These are phyloP conservation scores for Cladosporium sp. DNA, from an alignment of 2,329 filamentous ascomycete genomes.

Conservation along the genomic window DNA sequence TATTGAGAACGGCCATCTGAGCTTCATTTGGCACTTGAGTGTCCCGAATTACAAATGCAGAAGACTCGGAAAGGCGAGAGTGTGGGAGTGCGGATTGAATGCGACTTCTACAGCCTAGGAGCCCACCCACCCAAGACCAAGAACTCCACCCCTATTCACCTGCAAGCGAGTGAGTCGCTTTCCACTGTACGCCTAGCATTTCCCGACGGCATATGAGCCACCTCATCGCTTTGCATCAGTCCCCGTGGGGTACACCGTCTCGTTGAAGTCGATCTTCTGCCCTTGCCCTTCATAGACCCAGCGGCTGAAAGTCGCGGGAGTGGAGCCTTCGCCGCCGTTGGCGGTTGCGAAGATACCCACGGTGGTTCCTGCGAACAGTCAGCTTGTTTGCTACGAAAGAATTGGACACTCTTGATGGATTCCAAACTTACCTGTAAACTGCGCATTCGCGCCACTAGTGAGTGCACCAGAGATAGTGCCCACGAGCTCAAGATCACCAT, in stretches of 20 bases:
- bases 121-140: background rate
- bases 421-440: conserved; percentile 16
- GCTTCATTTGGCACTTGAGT: background rate
- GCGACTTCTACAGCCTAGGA: background rate
- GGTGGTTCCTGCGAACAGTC: conserved; percentile 8
- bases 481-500: background rate
- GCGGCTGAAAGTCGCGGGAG: conserved; percentile 14
- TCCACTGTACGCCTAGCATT: background rate
- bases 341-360: conserved; percentile 16
- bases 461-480: conserved; percentile 11
- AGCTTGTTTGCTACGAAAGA: background rate
- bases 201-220: background rate
- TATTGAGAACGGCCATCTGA: background rate
- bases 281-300: conserved; percentile 21
- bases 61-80: too few species aligned
- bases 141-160: background rate
- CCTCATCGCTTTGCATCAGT: background rate
- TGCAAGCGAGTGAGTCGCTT: background rate
- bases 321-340: conserved; percentile 17
- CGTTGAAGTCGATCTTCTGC: conserved; percentile 21
- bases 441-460: conserved; percentile 12
- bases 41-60: background rate
- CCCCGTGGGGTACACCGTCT: conserved; percentile 14
- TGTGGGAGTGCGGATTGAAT: background rate
- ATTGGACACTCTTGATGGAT: background rate